Evolutionary conservation across 2,329 filamentous ascomycete species (phyloP).

Genomic region (Ophiocordyceps camponoti-saundersi): DNA sequence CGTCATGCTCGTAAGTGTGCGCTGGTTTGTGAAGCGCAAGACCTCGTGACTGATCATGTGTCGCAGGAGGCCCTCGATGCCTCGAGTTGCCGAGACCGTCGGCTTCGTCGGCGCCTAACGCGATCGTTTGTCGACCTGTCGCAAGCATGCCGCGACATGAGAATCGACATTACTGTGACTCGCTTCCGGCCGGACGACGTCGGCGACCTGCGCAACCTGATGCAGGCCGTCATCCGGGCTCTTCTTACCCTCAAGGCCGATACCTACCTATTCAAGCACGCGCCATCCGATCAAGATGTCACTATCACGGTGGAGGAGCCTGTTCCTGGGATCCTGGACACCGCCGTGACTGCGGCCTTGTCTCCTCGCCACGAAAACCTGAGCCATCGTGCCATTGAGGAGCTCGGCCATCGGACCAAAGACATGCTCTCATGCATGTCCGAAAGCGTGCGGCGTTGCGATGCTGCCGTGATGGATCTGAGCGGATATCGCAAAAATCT

Average conservation of each 20-base stretch:
- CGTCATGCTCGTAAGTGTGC: slow-evolving; percentile 23
- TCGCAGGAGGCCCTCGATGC: slow-evolving; percentile 14
- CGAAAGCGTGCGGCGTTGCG: slow-evolving; percentile 24
- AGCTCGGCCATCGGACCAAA: slow-evolving; percentile 27
- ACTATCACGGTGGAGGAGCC: slow-evolving; percentile 5
- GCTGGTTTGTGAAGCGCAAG: neutral
- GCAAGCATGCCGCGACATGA: slow-evolving; percentile 36
- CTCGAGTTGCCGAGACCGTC: slow-evolving; percentile 11
- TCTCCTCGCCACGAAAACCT: slow-evolving; percentile 4
- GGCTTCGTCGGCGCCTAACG: slow-evolving; percentile 25
- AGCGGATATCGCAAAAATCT: slow-evolving; percentile 30
- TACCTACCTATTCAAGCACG: slow-evolving; percentile 24
- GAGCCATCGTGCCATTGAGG: slow-evolving; percentile 8
- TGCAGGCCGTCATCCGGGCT: slow-evolving; percentile 36
- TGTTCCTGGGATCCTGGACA: neutral
- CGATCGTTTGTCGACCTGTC: slow-evolving; percentile 38
- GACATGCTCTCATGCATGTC: slow-evolving; percentile 29
- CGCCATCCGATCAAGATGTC: slow-evolving; percentile 4
- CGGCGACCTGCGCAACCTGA: slow-evolving; percentile 30
- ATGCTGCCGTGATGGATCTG: slow-evolving; percentile 36
- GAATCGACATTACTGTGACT: slow-evolving; percentile 38
- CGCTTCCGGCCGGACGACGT: slow-evolving; percentile 33
- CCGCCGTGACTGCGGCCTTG: slow-evolving; percentile 2
- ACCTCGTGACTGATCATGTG: neutral
- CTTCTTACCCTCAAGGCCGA: slow-evolving; percentile 34